Base-by-base conservation (phyloP, 1,284 basidiomycete species). In the Mycena sp. region DNA sequence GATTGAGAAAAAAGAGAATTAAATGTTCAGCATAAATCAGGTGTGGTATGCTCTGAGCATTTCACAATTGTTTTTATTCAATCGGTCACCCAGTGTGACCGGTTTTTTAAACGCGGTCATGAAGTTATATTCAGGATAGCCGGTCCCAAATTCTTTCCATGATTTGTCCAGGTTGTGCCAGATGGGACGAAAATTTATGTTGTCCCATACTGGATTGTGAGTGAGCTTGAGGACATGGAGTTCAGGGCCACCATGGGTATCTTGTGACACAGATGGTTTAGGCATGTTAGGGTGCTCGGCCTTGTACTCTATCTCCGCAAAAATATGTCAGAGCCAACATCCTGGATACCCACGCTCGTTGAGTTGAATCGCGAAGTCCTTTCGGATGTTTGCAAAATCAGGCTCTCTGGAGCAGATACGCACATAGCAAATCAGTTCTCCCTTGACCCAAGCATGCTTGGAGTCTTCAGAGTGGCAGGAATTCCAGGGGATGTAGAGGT, bases 401-500 rank as follows among this genome's bases (percentile, higher is more conserved):
- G 46, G 41, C 37, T 53, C 41, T 41, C 29, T 7, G 17, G 61
- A 66, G 43, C 46, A 65, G 6, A 64, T 58, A 17, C 61, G 46
- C n/a, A 49, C 46, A 21, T 49, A 49, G 6, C 56, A 16, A n/a
- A 60, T 53, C 14, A 60, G 58, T 21, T 60, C 58, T 9, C 58
- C 58, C 19, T 51, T 50, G 6, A 60, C 46, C 58, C 58, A 60
- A 41, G 50, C 48, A 30, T 37, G 40, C 41, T 60, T 60, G 38
- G 58, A 61, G 30, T 41, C 52, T 12, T 14, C 26, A 25, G 59
- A 61, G 35, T 61, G 59, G 59, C 53, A 60, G 19, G 62, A 61
- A 30, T 40, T 43, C 63, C 63, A 65, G 6, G 53, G 53, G 43
- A 65, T 65, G 35, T 65, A 65, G 52, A 65, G 63, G 54, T 61